A percentile compares a stretch with the other conserved stretches of the same genome.
Conservation (phyloP, 163 green algal genomes). For the Scenedesmus sp. region DNA sequence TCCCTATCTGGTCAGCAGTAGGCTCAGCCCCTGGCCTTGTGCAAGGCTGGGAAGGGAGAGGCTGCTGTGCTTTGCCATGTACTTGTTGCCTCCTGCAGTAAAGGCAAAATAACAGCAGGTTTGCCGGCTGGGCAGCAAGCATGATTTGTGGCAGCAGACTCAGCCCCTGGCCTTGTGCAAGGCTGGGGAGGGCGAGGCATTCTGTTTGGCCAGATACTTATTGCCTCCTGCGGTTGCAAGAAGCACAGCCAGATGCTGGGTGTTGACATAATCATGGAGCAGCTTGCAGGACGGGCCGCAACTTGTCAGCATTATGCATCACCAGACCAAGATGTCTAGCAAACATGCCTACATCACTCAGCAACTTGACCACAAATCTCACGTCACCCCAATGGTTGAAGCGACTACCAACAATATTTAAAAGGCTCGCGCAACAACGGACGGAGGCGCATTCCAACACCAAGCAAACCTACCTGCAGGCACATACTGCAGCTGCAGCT, state of each 20-base stretch:
- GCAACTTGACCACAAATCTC: too few species aligned
- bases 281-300: too few species aligned
- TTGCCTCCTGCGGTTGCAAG: slow-evolving; percentile 12
- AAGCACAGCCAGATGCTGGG: too few species aligned
- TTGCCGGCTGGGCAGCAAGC: background rate
- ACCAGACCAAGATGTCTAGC: too few species aligned
- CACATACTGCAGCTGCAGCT: slow-evolving; percentile 39
- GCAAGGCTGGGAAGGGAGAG: background rate
- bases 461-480: background rate
- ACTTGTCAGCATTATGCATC: too few species aligned
- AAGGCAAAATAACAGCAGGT: too few species aligned
- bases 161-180: background rate
- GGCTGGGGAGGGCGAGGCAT: background rate
- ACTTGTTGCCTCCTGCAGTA: slow-evolving; percentile 16
- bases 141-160: background rate
- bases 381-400: too few species aligned
- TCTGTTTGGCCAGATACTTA: background rate
- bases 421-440: too few species aligned
- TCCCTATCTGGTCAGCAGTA: background rate
- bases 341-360: too few species aligned
- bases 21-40: background rate
- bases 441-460: background rate
- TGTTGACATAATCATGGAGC: too few species aligned
- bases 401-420: too few species aligned
- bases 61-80: background rate